Evolutionary conservation across 1,284 basidiomycete genomes (phyloP), one percentile per base, ranked within the genome.

Genomic region (Papiliotrema terrestris): DNA sequence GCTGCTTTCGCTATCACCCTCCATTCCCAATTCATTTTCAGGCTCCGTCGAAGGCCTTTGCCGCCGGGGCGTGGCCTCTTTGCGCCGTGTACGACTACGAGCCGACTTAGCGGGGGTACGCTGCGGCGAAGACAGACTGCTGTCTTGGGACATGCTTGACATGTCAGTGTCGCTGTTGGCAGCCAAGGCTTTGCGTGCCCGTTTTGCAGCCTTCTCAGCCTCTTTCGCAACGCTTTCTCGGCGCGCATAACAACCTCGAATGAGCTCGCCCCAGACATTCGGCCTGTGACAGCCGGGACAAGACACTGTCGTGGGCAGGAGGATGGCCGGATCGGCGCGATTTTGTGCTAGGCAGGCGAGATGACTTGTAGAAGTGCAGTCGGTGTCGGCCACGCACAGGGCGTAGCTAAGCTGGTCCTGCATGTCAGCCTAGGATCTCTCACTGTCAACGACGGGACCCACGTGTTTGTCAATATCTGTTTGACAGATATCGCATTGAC

Each of bases 201-300:
- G 39, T 45, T 45, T 45, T 3, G 6, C 44, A 45, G 29, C 50
- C 47, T 49, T 53, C 51, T 60, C 53, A 36, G 63, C 35, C 11
- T 32, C 29, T 32, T 32, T 32, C 6, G 29, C 29, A 11, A 32
- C 29, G 61, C 62, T 22, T 20, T 69, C 77, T 36, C 73, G 68
- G 6, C 88, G 80, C 2, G 85, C 80, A 68, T 85, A 89, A 58
- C 81, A 84, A 0, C 84, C 86, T 11, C 85, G 80, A 17, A 91
- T 78, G 32, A 90, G 69, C 60, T 89, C 84, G 9, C 86, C 86
- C 88, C 88, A 92, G 1, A 86, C 77, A 1, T 81, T 76, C 57
- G 83, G 82, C 0, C 72, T 68, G 0, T 68, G 54, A 63, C 89
- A 91, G 0, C 77, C 71, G 3, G 74, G 78, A 66, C 89, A 91